Percentiles rank a stretch among this genome's conserved stretches.
phyloP scores from a whole-genome alignment of 345 rosid species.

The Dovyalis caffra region DNA sequence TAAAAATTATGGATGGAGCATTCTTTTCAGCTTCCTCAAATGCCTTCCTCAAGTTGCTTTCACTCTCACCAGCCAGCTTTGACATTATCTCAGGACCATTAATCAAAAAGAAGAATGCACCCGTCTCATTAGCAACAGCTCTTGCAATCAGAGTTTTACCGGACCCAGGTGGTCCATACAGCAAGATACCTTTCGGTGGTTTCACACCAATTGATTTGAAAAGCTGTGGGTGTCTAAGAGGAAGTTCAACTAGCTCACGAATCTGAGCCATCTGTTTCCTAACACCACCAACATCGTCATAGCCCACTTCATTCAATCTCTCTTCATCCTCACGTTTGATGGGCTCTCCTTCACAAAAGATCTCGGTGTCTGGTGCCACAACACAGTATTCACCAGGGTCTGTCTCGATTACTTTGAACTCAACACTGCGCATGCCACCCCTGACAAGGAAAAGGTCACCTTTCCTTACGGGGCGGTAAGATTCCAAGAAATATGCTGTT shows the following conservation, averaged over 20 bases:
- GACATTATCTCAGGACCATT: conserved; percentile 15
- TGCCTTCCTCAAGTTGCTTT: conserved; percentile 15
- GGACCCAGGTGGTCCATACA: conserved; percentile 10
- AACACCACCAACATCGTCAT: conserved; percentile 16
- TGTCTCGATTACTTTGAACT: conserved; percentile 13
- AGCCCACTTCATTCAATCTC: conserved; percentile 10
- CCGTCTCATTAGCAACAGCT: conserved; percentile 12
- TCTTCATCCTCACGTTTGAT: conserved; percentile 14
- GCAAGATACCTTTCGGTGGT: conserved; percentile 15
- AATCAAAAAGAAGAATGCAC: conserved; percentile 16
- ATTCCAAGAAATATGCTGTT: conserved; percentile 20
- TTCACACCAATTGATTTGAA: conserved; percentile 15
- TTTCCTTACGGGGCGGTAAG: conserved; percentile 8
- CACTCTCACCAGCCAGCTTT: conserved; percentile 18
- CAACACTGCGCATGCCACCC: conserved; percentile 15
- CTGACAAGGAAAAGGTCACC: conserved; percentile 12
- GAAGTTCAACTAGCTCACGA: conserved; percentile 13
- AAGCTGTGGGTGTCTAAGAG: conserved; percentile 16
- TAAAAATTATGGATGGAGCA: conserved; percentile 17
- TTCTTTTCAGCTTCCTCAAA: conserved; percentile 17
- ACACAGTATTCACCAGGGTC: conserved; percentile 13
- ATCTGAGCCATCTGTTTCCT: conserved; percentile 18
- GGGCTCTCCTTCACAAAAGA: conserved; percentile 16
- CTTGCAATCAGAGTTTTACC: conserved; percentile 16
- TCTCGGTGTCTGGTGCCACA: conserved; percentile 12